Evolutionary conservation across 2,329 filamentous ascomycete species (phyloP), one percentile per base, ranked within the genome.

Genomic region (Fusarium tuaranense): DNA sequence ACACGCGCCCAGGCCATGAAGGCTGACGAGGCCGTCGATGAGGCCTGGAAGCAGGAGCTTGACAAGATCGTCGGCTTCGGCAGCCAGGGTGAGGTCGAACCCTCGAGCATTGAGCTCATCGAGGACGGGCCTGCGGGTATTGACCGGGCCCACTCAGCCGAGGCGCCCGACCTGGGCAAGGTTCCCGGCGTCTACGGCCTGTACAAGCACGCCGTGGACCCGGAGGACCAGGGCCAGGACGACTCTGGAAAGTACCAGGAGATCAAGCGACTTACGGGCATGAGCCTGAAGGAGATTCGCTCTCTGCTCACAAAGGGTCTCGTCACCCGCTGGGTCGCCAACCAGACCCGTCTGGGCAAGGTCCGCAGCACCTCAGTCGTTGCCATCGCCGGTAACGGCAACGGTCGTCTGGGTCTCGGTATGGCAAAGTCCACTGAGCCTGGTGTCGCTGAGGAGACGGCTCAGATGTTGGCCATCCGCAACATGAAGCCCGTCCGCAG

Each of bases 281-380:
- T 92, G 82, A 85, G 77, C 20, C 83, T 91, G 67, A 76, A 80
- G 61, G 83, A 91, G 27, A 88, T 92, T 76, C 74, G 87, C 57
- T 76, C 80, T 7, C 81, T 97, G 69, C 87, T 89, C 68, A 85
- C 90, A 74, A 98, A 97, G 88, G 87, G 89, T 58, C 85, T 99
- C 57, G 93, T 97, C 57, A 80, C 81, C 6, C 94, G 96, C 80
- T 84, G 85, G 46, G 97, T 99, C 69, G 87, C 90, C 75, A 98
- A 99, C 85, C 96, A 98, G 88, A 98, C 97, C 25, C 94, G 96
- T 86, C 91, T 99, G 84, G 97, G 97, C 81, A 99, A 98, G 88
- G 92, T 99, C 69, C 88, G 89, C 76, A 94, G 92, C 82, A 79
- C 88, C 46, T 97, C 96, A 79, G 88, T 91, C 78, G 85, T 98